phyloP scores from a whole-genome alignment of 768 basidiomycete genomes.

The Trametes cubensis region DNA sequence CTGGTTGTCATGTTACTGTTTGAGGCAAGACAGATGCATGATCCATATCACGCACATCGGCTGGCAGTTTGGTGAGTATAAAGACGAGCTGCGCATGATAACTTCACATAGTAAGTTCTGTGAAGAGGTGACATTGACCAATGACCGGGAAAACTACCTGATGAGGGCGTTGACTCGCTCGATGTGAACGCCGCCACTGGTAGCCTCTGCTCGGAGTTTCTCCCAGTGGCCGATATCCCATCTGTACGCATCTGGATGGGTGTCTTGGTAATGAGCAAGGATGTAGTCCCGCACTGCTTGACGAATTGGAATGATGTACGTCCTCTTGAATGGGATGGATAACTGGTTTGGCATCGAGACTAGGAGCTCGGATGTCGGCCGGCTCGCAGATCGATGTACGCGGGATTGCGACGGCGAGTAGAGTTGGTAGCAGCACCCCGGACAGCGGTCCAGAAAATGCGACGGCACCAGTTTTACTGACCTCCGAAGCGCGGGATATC shows the following conservation, averaged over 20 bases:
- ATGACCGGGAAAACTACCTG: constrained; percentile 42
- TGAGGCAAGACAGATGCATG: constrained; percentile 12
- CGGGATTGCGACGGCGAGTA: too few relatives aligned
- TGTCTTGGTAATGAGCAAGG: constrained; percentile 56
- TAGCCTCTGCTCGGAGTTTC: constrained; percentile 58
- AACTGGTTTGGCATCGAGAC: constrained; percentile 75
- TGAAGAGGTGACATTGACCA: not conserved
- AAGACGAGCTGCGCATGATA: constrained; percentile 92
- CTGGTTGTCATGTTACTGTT: constrained; percentile 39
- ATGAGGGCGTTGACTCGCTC: constrained; percentile 55
- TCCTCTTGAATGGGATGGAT: constrained; percentile 72
- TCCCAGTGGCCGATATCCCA: constrained; percentile 77
- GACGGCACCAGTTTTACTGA: too few relatives aligned
- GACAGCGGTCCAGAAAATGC: too few relatives aligned
- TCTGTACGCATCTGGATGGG: constrained; percentile 84
- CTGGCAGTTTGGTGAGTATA: constrained; percentile 81
- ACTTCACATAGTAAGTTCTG: constrained; percentile 43
- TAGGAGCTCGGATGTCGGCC: not conserved
- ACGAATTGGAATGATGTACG: constrained; percentile 57
- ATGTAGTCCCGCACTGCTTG: constrained; percentile 67
- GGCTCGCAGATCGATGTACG: not conserved
- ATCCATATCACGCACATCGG: constrained; percentile 55
- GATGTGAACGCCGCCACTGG: constrained; percentile 55
- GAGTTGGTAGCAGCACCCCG: too few relatives aligned
- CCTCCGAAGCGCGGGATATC: too few relatives aligned